Evolutionary conservation across 805 yeast genomes (phyloP).

Genomic region (Kodamaea nitidulidarum): DNA sequence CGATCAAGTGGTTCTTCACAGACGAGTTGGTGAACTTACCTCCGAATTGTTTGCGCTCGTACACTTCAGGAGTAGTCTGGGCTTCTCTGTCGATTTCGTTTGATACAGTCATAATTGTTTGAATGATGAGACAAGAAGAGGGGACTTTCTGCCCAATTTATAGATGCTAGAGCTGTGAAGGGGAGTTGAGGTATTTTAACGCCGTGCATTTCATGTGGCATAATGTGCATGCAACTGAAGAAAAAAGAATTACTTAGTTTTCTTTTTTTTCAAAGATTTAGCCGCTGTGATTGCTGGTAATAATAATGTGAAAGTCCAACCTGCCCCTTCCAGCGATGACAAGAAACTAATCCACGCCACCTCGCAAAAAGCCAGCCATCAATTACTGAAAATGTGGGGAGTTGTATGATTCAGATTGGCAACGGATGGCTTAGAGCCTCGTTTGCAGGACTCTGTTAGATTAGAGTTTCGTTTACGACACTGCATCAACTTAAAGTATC

Average conservation of each 20-base stretch:
- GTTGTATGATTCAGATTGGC: no score
- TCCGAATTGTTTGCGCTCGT: conserved; percentile 21
- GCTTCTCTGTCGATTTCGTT: conserved; percentile 24
- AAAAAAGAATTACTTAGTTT: no score
- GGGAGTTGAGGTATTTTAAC: neutral
- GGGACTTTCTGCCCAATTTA: neutral
- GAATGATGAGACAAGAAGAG: conserved; percentile 11
- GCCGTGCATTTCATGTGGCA: neutral
- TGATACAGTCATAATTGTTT: conserved; percentile 5
- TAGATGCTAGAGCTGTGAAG: neutral
- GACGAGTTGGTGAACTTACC: conserved; percentile 17
- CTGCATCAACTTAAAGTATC: no score
- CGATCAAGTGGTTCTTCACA: conserved; percentile 54
- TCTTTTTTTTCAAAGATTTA: no score
- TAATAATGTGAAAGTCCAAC: neutral
- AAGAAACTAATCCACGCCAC: no score
- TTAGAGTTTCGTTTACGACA: no score
- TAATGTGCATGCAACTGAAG: conserved; percentile 4
- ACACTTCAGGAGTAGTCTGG: conserved; percentile 24
- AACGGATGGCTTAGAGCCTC: no score
- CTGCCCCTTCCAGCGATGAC: no score
- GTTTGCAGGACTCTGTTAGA: no score
- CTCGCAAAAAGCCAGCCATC: no score
- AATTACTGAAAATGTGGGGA: no score
- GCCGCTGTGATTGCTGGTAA: no score